A percentile compares a stretch with the other conserved stretches of the same genome.
phyloP scores from a whole-genome alignment of 2,329 filamentous ascomycete genomes.

The Colletotrichum salicis region DNA sequence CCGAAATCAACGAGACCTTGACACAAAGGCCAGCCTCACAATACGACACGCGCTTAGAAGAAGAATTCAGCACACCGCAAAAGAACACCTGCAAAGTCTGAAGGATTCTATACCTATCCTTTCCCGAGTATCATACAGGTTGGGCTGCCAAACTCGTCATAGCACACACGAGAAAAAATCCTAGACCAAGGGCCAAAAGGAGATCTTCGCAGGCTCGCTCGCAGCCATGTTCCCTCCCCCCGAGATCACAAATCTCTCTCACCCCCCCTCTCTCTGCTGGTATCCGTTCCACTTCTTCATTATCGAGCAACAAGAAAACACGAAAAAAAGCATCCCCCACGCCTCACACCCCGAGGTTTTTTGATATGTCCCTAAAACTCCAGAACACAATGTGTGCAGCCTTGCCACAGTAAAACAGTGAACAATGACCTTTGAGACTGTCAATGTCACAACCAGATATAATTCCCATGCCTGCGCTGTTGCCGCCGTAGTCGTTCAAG shows the following conservation, averaged over 20 bases:
- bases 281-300: not conserved
- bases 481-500: not conserved
- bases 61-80: too few species aligned
- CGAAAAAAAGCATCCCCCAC: slow-evolving; percentile 8
- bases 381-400: slow-evolving; percentile 15
- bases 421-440: not conserved
- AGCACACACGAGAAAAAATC: not conserved
- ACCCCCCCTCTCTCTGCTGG: not conserved
- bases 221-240: not conserved
- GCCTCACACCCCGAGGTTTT: slow-evolving; percentile 29
- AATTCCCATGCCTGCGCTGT: not conserved
- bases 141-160: not conserved
- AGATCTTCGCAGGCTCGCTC: not conserved
- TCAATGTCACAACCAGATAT: not conserved
- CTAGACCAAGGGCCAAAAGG: not conserved
- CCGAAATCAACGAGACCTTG: too few species aligned
- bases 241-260: not conserved
- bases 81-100: not conserved
- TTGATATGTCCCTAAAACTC: slow-evolving; percentile 34
- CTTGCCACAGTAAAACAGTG: not conserved
- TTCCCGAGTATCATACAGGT: slow-evolving; percentile 23
- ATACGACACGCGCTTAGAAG: too few species aligned
- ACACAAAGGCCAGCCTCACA: too few species aligned
- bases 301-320: slow-evolving; percentile 11
- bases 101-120: slow-evolving; percentile 21